Evolutionary conservation across 2,329 filamentous ascomycete genomes (phyloP).

Genomic region (Cordyceps tenuipes): DNA sequence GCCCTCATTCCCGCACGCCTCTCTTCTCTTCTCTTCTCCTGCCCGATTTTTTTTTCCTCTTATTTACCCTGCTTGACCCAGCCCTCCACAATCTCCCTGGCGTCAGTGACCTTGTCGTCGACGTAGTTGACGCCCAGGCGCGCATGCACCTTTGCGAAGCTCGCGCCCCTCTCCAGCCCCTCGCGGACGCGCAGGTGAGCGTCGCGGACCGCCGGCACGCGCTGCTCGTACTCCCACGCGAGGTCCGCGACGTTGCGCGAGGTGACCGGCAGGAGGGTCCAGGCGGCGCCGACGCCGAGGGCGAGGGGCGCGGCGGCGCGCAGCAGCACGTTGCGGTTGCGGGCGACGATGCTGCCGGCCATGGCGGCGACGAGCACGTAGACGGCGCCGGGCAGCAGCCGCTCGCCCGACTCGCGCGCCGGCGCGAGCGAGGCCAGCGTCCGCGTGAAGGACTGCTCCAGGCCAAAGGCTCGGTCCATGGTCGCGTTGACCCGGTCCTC

Average conservation of each 20-base stretch:
- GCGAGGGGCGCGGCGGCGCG: conserved; percentile 68
- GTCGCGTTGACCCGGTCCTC: conserved; percentile 78
- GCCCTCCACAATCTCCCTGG: conserved; percentile 69
- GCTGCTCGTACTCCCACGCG: conserved; percentile 88
- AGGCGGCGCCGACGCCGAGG: conserved; percentile 75
- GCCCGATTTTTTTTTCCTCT: conserved; percentile 14
- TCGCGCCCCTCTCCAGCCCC: conserved; percentile 58
- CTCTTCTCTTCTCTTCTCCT: neutral
- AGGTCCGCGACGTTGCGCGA: conserved; percentile 82
- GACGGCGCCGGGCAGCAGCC: conserved; percentile 77
- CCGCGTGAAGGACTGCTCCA: conserved; percentile 83
- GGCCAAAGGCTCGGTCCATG: conserved; percentile 71
- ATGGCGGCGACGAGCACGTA: conserved; percentile 93
- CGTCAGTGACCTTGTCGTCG: conserved; percentile 70
- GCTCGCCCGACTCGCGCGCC: conserved; percentile 75
- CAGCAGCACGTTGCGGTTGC: conserved; percentile 79
- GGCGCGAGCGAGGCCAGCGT: conserved; percentile 87
- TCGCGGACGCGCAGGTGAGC: conserved; percentile 67
- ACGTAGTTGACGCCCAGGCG: conserved; percentile 63
- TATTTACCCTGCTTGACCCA: conserved; percentile 90
- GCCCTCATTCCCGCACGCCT: conserved; percentile 10
- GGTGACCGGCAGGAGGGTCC: conserved; percentile 78
- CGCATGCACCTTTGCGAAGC: conserved; percentile 67
- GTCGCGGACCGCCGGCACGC: conserved; percentile 73
- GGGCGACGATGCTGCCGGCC: conserved; percentile 84